phyloP scores from a whole-genome alignment of 192 early-diverging fungal genomes.

The Umbelopsis sp. region DNA sequence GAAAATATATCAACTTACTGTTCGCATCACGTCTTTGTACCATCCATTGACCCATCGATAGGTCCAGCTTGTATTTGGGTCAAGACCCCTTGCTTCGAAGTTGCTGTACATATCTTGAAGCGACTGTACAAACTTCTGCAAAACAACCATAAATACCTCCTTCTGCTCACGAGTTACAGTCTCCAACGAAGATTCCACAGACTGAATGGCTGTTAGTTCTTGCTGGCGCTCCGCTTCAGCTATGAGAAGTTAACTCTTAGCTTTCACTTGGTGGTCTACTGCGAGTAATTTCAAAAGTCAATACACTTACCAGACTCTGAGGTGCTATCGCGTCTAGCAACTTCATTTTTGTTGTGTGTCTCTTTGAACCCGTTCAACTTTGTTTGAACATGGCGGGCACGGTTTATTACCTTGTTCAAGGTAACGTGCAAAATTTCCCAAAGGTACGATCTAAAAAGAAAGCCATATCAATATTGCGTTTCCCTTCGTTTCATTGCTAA shows the following conservation, averaged over 20 bases:
- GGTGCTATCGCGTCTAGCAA: slow-evolving; percentile 30
- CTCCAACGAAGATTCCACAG: slow-evolving; percentile 66
- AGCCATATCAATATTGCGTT: background rate
- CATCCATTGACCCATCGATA: slow-evolving; percentile 69
- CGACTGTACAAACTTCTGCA: slow-evolving; percentile 65
- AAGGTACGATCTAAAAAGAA: slow-evolving; percentile 57
- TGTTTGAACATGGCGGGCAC: slow-evolving; percentile 69
- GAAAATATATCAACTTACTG: slow-evolving; percentile 51
- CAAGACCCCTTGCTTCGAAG: slow-evolving; percentile 25
- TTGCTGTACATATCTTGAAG: slow-evolving; percentile 45
- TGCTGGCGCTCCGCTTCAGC: slow-evolving; percentile 44
- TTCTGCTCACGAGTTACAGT: slow-evolving; percentile 78
- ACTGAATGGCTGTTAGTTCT: slow-evolving; percentile 46
- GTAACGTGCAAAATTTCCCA: slow-evolving; percentile 91
- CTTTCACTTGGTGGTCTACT: background rate
- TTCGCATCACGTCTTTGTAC: slow-evolving; percentile 63
- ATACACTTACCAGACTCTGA: slow-evolving; percentile 26
- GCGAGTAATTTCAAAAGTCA: background rate
- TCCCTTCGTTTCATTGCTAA: background rate
- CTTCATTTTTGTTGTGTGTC: slow-evolving; percentile 35
- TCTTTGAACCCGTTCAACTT: slow-evolving; percentile 50
- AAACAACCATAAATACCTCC: slow-evolving; percentile 75
- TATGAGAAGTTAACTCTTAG: slow-evolving; percentile 15
- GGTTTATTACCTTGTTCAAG: slow-evolving; percentile 81
- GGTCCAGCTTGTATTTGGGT: slow-evolving; percentile 38